A percentile compares a stretch with the other conserved stretches of the same genome.
Conservation (phyloP, 1,139 yeast genomes). For the Geotrichum cucujoidarum region DNA sequence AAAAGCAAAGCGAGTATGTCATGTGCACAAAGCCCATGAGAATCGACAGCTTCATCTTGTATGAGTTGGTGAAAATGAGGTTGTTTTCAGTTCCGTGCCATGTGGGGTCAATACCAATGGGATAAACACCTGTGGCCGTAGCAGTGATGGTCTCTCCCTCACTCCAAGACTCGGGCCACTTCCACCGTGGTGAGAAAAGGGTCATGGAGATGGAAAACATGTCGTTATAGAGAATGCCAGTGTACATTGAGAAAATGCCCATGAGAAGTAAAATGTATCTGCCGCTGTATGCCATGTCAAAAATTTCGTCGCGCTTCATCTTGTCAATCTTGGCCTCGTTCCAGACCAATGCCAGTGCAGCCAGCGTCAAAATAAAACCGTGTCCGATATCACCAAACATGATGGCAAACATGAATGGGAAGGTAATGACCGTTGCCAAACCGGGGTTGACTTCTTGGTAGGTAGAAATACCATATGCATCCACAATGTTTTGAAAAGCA, state of each 20-base stretch:
- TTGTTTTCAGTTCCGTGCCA: constrained; percentile 98
- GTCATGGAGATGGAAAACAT: constrained; percentile 87
- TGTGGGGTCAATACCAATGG: constrained; percentile 84
- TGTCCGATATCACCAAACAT: constrained; percentile 99
- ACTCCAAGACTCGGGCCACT: constrained; percentile 72
- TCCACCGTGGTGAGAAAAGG: constrained; percentile 82
- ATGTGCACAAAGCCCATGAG: constrained; percentile 93
- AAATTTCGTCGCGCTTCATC: constrained; percentile 80
- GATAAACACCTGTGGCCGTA: constrained; percentile 59
- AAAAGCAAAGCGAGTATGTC: constrained; percentile 84
- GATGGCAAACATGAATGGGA: constrained; percentile 97
- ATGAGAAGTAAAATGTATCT: constrained; percentile 81
- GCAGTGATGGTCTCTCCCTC: constrained; percentile 62
- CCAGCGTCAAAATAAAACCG: constrained; percentile 72
- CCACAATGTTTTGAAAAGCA: constrained; percentile 89
- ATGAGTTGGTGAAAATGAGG: constrained; percentile 83
- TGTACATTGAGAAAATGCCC: constrained; percentile 91
- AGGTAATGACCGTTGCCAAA: constrained; percentile 86
- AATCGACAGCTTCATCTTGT: constrained; percentile 92
- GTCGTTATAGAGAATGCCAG: constrained; percentile 92
- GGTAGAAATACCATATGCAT: constrained; percentile 91
- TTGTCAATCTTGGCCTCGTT: constrained; percentile 63
- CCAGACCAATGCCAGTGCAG: constrained; percentile 62
- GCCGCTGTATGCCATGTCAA: constrained; percentile 94
- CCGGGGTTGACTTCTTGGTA: constrained; percentile 97